phyloP scores from a whole-genome alignment of 768 basidiomycete species.

The Kwoniella bestiolae region DNA sequence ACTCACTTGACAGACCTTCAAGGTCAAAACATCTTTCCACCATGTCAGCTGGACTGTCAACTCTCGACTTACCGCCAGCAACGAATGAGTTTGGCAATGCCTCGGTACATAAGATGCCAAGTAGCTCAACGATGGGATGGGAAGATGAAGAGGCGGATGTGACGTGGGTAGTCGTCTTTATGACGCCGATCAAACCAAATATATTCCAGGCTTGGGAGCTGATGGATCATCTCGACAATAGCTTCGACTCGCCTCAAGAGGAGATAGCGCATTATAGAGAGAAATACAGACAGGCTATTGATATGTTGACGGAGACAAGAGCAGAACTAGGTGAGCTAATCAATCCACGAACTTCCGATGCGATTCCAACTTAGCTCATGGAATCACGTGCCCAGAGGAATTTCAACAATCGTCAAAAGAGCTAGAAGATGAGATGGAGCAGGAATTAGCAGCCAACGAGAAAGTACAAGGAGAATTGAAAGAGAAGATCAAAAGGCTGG shows the following conservation, averaged over 20 bases:
- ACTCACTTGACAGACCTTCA: background rate
- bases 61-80: conserved; percentile 8
- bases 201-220: background rate
- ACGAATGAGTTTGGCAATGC: conserved; percentile 17
- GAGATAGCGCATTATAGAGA: conserved; percentile 48
- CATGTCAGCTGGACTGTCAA: conserved; percentile 22
- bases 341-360: background rate
- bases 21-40: background rate
- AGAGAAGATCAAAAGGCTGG: conserved; percentile 46
- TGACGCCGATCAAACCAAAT: background rate
- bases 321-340: conserved; percentile 48
- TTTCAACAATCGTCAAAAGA: conserved; percentile 56
- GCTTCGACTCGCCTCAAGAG: conserved; percentile 48
- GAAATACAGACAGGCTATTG: conserved; percentile 43
- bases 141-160: conserved; percentile 43
- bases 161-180: conserved; percentile 32
- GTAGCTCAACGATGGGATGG: conserved; percentile 33
- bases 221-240: conserved; percentile 8
- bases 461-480: conserved; percentile 47
- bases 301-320: conserved; percentile 50
- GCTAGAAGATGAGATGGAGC: conserved; percentile 56
- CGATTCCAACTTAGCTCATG: conserved; percentile 2
- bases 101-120: conserved; percentile 38
- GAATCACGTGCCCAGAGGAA: conserved; percentile 41
- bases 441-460: conserved; percentile 51